These are phyloP conservation scores for Pinus albicaulis DNA, from an alignment of 75 land plant species.

Conservation along the genomic window DNA sequence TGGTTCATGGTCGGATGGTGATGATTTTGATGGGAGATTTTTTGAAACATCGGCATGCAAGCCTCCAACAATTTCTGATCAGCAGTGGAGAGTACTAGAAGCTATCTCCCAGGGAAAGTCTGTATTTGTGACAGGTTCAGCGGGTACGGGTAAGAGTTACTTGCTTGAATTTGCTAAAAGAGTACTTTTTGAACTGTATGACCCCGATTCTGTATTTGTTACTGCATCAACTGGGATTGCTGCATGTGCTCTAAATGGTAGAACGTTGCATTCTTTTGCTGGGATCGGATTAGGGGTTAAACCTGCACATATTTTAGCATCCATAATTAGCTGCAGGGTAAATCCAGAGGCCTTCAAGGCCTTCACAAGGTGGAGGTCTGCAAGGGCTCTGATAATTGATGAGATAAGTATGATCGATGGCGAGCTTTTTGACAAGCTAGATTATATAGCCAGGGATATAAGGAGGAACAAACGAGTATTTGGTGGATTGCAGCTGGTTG, in stretches of 20 bases:
- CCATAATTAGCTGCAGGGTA: conserved; percentile 14
- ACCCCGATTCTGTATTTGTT: conserved; percentile 43
- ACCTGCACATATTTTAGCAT: conserved; percentile 14
- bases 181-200: conserved; percentile 30
- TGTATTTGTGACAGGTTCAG: conserved; percentile 83
- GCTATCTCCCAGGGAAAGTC: conserved; percentile 50
- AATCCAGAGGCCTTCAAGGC: conserved; percentile 14
- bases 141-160: conserved; percentile 78
- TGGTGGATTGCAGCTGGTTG: conserved; percentile 79
- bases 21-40: background rate
- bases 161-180: conserved; percentile 39
- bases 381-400: conserved; percentile 65
- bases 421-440: conserved; percentile 63
- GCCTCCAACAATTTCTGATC: conserved; percentile 17
- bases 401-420: conserved; percentile 84
- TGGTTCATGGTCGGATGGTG: background rate
- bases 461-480: conserved; percentile 23
- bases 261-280: conserved; percentile 77
- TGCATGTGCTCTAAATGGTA: conserved; percentile 64
- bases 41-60: background rate
- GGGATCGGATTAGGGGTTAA: conserved; percentile 46
- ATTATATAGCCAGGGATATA: conserved; percentile 44
- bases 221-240: conserved; percentile 85
- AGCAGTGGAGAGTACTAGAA: conserved; percentile 40
- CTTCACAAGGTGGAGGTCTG: conserved; percentile 44